Base-by-base conservation (phyloP, 768 basidiomycete genomes). In the Trametes coccinea region DNA sequence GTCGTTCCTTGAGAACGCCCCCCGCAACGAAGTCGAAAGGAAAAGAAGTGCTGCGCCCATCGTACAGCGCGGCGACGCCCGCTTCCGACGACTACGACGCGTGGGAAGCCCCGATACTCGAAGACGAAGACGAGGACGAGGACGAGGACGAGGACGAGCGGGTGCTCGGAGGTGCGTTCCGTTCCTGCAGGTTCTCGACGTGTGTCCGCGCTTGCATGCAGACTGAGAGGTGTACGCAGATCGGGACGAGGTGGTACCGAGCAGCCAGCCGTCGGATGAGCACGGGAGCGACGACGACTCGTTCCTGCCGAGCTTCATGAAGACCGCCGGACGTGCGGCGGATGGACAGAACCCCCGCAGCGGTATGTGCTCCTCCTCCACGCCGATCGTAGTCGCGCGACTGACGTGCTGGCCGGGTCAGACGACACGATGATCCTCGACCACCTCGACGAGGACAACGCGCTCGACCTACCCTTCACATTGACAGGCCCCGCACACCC, bases 21-120 rank as follows among this genome's bases (percentile, higher is more conserved):
- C 27, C 17, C 17, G 29, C 17, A n/a, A 11, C 4, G 4, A 33
- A n/a, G 30, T 10, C 16, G 11, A 56, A 17, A 34, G 54, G 54
- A 17, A 56, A 53, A n/a, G 17, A 31, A 5, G 56, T 40, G 44
- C 29, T 3, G 9, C 37, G 13, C 39, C 45, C 13, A 10, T 9
- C n/a, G 22, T 29, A 1, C 22, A n/a, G 11, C 17, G 17, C n/a
- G 16, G 46, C 22, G 5, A 10, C 6, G 27, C 10, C 11, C 11
- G 1, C 9, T n/a, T 51, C 48, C 17, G 54, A 62, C 43, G 61
- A 62, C 37, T 63, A 63, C 53, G 62, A 63, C 40, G 52, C 62
- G 6, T 63, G 62, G 62, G 62, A 63, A 37, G 62, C 48, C 8
- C 62, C 57, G 5, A 47, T 62, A n/a, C 29, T 14, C 40, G 60